Conservation (phyloP, 805 yeast species). For the Wickerhamomyces bovis region DNA sequence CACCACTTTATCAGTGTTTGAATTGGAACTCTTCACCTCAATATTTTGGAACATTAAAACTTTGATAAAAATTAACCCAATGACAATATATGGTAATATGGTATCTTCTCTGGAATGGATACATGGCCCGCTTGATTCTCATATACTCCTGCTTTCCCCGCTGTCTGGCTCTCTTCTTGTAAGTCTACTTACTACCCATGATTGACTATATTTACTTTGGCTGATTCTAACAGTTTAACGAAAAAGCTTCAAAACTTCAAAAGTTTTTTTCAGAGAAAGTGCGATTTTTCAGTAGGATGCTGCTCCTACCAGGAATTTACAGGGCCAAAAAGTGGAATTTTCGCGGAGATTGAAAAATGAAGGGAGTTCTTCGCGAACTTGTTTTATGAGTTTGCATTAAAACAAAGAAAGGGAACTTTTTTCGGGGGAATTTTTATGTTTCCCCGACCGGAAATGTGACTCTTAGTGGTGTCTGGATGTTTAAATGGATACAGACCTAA, state of each 20-base stretch:
- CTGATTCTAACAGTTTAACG: slow-evolving; percentile 1
- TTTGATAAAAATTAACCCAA: background rate
- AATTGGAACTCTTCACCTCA: too few relatives aligned
- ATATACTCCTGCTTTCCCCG: background rate
- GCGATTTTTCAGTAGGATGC: background rate
- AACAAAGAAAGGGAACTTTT: too few relatives aligned
- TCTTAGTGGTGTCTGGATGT: background rate
- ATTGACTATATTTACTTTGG: slow-evolving; percentile 33
- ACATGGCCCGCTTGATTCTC: background rate
- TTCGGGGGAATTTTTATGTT: too few relatives aligned
- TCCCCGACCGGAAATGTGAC: background rate
- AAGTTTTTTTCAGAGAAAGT: slow-evolving; percentile 7
- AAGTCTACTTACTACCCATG: slow-evolving; percentile 68
- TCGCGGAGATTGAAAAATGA: slow-evolving; percentile 3
- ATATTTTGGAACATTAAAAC: too few relatives aligned
- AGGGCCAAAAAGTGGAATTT: background rate
- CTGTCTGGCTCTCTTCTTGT: background rate
- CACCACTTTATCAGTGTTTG: too few relatives aligned
- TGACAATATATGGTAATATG: background rate
- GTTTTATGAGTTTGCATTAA: background rate
- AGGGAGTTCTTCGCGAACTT: background rate
- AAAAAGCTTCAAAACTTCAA: slow-evolving; percentile 6
- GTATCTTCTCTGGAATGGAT: background rate
- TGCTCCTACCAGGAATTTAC: background rate
- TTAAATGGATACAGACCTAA: background rate